Evolutionary conservation across 441 rosid genomes (phyloP).

Genomic region (Euphorbia celastroides): DNA sequence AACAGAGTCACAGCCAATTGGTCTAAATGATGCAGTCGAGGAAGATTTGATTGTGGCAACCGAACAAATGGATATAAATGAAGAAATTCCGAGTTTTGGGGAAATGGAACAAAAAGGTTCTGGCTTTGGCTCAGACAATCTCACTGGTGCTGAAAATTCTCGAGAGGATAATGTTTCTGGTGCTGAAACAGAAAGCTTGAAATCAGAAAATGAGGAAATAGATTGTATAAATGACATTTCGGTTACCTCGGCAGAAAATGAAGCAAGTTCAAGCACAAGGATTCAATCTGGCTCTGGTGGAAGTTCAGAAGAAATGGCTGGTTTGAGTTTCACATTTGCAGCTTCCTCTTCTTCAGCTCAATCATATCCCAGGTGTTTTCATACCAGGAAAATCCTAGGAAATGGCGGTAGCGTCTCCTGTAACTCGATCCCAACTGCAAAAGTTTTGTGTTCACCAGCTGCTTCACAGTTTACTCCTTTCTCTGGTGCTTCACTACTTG

Average conservation of each 20-base stretch:
- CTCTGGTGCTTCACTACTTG: slow-evolving; percentile 37
- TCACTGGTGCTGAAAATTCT: slow-evolving; percentile 35
- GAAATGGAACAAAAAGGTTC: slow-evolving; percentile 34
- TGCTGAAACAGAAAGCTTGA: slow-evolving; percentile 83
- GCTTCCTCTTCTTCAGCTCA: slow-evolving; percentile 52
- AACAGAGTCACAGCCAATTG: slow-evolving; percentile 31
- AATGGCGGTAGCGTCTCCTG: slow-evolving; percentile 37
- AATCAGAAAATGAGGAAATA: slow-evolving; percentile 73
- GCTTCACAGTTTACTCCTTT: slow-evolving; percentile 40
- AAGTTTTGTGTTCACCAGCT: slow-evolving; percentile 37
- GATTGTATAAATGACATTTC: slow-evolving; percentile 42
- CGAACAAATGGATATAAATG: slow-evolving; percentile 57
- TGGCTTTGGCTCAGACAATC: slow-evolving; percentile 25
- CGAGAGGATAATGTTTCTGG: slow-evolving; percentile 51
- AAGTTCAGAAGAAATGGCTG: slow-evolving; percentile 32
- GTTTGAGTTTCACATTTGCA: slow-evolving; percentile 67
- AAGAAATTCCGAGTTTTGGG: slow-evolving; percentile 23
- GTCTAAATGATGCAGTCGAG: slow-evolving; percentile 36
- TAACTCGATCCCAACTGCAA: slow-evolving; percentile 28
- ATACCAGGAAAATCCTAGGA: slow-evolving; percentile 36
- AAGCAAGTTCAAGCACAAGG: slow-evolving; percentile 47
- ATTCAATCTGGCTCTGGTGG: slow-evolving; percentile 27
- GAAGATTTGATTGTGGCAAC: slow-evolving; percentile 59
- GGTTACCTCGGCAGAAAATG: slow-evolving; percentile 53
- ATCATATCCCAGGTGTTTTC: slow-evolving; percentile 38